These are phyloP conservation scores for rapeseed (Brassica napus) DNA, from an alignment of 345 rosid genomes.

Conservation along the genomic window Da-Ae NC_063440.1:26648001-26648500, in stretches of 20 bases:
- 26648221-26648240: constrained; percentile 79
- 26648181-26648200: constrained; percentile 48
- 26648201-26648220: constrained; percentile 56
- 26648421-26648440: constrained; percentile 77
- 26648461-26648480: constrained; percentile 72
- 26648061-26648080: too few relatives aligned
- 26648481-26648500: constrained; percentile 78
- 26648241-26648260: constrained; percentile 81
- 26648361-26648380: constrained; percentile 73
- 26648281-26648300: constrained; percentile 63
- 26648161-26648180: neutral
- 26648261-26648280: constrained; percentile 66
- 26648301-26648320: constrained; percentile 62
- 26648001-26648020: neutral
- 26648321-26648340: constrained; percentile 71
- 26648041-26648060: neutral
- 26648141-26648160: neutral
- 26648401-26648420: constrained; percentile 83
- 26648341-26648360: constrained; percentile 58
- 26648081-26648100: too few relatives aligned
- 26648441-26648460: constrained; percentile 76
- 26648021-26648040: neutral
- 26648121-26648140: too few relatives aligned
- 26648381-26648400: constrained; percentile 84
- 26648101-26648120: too few relatives aligned